Conservation (phyloP, 371 early-diverging fungal genomes). For the Haplosporangium sp. region DNA sequence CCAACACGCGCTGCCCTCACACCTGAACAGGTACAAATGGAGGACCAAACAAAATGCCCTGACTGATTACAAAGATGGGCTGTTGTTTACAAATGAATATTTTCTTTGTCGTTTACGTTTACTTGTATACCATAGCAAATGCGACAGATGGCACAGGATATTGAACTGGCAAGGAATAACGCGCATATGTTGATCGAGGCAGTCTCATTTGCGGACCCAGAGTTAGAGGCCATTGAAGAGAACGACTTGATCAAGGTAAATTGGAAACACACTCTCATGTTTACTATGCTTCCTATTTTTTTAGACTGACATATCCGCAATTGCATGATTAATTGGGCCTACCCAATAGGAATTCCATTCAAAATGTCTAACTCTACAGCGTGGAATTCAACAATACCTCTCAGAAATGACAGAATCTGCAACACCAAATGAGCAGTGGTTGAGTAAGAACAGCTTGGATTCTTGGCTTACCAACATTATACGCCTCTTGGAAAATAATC, state of each 20-base stretch:
- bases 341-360: constrained; percentile 51
- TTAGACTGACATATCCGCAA: background rate
- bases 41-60: background rate
- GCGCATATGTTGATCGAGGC: constrained; percentile 56
- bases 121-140: constrained; percentile 24
- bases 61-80: no score
- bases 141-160: constrained; percentile 56
- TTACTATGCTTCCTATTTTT: no score
- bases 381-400: constrained; percentile 49
- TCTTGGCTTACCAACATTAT: background rate
- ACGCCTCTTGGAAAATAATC: no score
- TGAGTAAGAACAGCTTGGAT: constrained; percentile 30
- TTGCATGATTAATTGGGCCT: background rate
- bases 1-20: constrained; percentile 38
- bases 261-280: no score
- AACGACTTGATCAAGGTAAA: constrained; percentile 57
- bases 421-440: constrained; percentile 54
- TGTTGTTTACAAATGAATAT: no score
- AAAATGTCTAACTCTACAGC: constrained; percentile 48
- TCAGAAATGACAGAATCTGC: constrained; percentile 55
- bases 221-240: constrained; percentile 55
- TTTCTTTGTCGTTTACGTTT: no score
- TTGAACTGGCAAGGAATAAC: constrained; percentile 54
- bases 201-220: constrained; percentile 56
- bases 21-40: constrained; percentile 42